Conservation (phyloP, 75 land plant species). For the Cryptomeria japonica region DNA sequence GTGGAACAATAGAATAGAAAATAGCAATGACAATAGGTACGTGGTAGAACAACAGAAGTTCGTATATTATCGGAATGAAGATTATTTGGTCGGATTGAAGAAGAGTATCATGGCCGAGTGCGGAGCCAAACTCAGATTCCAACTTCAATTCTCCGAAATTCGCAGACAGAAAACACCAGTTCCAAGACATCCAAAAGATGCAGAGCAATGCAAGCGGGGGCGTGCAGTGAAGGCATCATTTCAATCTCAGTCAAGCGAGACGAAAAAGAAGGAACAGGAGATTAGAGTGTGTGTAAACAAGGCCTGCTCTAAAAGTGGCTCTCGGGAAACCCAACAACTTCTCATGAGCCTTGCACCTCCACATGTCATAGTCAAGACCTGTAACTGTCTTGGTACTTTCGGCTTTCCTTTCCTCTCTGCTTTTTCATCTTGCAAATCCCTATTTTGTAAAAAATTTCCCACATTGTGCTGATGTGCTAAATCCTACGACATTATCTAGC, state of each 20-base stretch:
- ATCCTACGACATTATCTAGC: background rate
- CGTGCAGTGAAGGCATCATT: background rate
- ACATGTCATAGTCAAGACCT: conserved; percentile 56
- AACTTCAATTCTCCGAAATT: background rate
- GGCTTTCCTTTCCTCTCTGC: background rate
- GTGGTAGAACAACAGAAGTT: too few species aligned
- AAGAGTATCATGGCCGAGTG: background rate
- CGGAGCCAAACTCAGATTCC: background rate
- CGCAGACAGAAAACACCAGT: background rate
- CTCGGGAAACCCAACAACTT: conserved; percentile 48
- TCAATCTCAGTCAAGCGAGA: background rate
- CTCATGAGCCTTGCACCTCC: conserved; percentile 76
- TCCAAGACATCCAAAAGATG: background rate
- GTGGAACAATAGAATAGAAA: too few species aligned
- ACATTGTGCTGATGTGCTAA: background rate
- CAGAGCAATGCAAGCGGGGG: background rate
- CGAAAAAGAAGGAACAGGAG: conserved; percentile 25
- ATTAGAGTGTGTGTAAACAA: conserved; percentile 81
- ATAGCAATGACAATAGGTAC: too few species aligned
- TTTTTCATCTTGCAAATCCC: background rate
- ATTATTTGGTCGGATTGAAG: background rate
- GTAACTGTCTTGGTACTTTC: conserved; percentile 72
- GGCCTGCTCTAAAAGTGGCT: conserved; percentile 74
- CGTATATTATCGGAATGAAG: too few species aligned
- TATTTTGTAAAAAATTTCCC: background rate